Evolutionary conservation across 352 stramenopile species (phyloP).

Genomic region (Phytophthora pseudosyringae): DNA sequence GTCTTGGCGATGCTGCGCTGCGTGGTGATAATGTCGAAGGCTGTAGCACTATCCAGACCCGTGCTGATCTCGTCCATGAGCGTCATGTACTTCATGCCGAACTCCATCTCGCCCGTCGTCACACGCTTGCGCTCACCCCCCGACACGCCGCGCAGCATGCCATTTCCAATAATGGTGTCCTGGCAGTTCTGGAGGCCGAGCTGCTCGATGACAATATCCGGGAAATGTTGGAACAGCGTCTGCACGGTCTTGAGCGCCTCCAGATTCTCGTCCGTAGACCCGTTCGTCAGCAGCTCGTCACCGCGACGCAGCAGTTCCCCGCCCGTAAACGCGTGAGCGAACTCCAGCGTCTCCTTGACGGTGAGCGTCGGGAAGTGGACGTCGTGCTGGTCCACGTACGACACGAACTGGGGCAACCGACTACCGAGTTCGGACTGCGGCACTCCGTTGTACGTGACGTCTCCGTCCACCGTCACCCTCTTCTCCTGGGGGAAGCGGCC

Average conservation of each 20-base stretch:
- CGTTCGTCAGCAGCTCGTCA: conserved; percentile 30
- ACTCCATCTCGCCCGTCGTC: conserved; percentile 86
- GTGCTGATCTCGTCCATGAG: conserved; percentile 86
- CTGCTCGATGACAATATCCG: conserved; percentile 54
- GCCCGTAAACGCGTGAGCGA: conserved; percentile 72
- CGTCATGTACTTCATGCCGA: conserved; percentile 68
- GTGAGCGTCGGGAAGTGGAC: conserved; percentile 8
- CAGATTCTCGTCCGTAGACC: conserved; percentile 31
- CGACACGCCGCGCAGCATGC: conserved; percentile 43
- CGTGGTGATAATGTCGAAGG: conserved; percentile 65
- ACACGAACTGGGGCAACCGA: conserved; percentile 50
- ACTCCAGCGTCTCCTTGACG: neutral
- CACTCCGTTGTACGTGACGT: conserved; percentile 46
- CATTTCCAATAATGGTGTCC: too few species aligned
- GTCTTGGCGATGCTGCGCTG: conserved; percentile 53
- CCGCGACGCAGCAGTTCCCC: conserved; percentile 24
- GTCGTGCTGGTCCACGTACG: conserved; percentile 57
- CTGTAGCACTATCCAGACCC: conserved; percentile 54
- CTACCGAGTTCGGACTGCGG: conserved; percentile 21
- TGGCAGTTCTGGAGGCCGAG: conserved; percentile 44
- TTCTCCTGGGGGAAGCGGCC: conserved; percentile 38
- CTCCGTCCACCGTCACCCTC: conserved; percentile 26
- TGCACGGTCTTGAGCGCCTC: conserved; percentile 29
- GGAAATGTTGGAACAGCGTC: conserved; percentile 38
- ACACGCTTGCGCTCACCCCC: conserved; percentile 72